Base-by-base conservation (phyloP, 2,329 filamentous ascomycete species). In the Aureobasidium sp. region DNA sequence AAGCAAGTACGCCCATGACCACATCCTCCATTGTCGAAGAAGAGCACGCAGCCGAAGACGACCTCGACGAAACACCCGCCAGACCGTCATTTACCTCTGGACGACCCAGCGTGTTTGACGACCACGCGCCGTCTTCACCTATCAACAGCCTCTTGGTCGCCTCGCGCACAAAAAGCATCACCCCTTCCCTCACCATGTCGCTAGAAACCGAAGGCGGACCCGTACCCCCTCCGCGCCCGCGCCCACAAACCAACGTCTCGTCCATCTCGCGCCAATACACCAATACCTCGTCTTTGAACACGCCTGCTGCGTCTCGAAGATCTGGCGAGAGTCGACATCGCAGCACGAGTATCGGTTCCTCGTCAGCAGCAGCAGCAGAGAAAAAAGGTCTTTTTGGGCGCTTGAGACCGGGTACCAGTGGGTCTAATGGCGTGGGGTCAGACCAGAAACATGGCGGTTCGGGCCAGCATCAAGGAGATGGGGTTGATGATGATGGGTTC, bases 401-500 rank as follows among this genome's bases (percentile, higher is more conserved):
- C 8, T 36, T 57, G 25, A 53, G 37, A 45, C 48, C 48, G 2
- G 47, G 59, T 1, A 61, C 48, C 9, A 45, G 29, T n/a, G 36
- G 14, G 1, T 55, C 51, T 14, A 34, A 34, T 34, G 31, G 31
- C 4, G 12, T 29, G 15, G 25, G 25, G 9, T 27, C 20, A 47
- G 47, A 15, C 7, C 31, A 36, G 3, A 59, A 20, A 1, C 22
- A 59, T 31, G 42, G 34, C 8, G n/a, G n/a, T 29, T 31, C 7
- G 5, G 9, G 31, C n/a, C 12, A 11, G 3, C 31, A 34, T 3
- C 41, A 44, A 4, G 12, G 2, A 4, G 39, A 59, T 41, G 42
- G 44, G 1, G 22, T 5, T 11, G 57, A 52, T 17, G 73, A 76
- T 49, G 52, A 73, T 71, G 65, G 53, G 0, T 66, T 73, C 60